phyloP scores from a whole-genome alignment of 805 yeast species.

The Lipomyces mesembrius region DNA sequence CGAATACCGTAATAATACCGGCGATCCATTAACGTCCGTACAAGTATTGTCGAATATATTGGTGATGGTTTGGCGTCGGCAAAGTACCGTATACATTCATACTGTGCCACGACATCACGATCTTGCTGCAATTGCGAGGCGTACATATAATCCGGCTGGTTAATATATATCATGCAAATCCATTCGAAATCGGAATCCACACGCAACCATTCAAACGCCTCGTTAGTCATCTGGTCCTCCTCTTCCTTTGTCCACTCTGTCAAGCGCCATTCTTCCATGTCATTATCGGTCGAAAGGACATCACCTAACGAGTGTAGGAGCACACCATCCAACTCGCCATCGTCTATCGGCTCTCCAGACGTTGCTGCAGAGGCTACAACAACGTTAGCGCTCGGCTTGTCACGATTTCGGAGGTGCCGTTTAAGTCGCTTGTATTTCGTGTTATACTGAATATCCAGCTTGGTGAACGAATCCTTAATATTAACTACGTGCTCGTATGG shows the following conservation, averaged over 20 bases:
- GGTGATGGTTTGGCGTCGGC: conserved; percentile 63
- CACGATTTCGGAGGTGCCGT: conserved; percentile 54
- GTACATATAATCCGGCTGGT: conserved; percentile 94
- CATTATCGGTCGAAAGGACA: conserved; percentile 64
- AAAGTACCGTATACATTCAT: conserved; percentile 78
- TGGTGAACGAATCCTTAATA: conserved; percentile 80
- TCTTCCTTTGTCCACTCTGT: conserved; percentile 72
- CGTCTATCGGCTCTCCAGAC: conserved; percentile 23
- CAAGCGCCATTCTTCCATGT: conserved; percentile 71
- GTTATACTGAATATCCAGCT: conserved; percentile 91
- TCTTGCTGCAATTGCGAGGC: conserved; percentile 93
- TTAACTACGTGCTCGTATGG: conserved; percentile 98
- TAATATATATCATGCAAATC: conserved; percentile 80
- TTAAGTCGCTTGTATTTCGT: conserved; percentile 86
- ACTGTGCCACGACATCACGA: conserved; percentile 93
- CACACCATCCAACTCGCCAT: conserved; percentile 43
- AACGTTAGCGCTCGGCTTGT: conserved; percentile 42
- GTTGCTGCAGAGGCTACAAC: conserved; percentile 26
- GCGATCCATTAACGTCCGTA: conserved; percentile 79
- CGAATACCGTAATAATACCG: conserved; percentile 90
- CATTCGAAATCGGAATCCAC: conserved; percentile 98
- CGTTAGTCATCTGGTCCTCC: conserved; percentile 69
- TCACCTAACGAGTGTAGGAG: conserved; percentile 73
- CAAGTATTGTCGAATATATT: conserved; percentile 73
- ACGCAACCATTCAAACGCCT: conserved; percentile 96